Conservation (phyloP, 768 basidiomycete species). For the Phlebiopsis flavidoalba region DNA sequence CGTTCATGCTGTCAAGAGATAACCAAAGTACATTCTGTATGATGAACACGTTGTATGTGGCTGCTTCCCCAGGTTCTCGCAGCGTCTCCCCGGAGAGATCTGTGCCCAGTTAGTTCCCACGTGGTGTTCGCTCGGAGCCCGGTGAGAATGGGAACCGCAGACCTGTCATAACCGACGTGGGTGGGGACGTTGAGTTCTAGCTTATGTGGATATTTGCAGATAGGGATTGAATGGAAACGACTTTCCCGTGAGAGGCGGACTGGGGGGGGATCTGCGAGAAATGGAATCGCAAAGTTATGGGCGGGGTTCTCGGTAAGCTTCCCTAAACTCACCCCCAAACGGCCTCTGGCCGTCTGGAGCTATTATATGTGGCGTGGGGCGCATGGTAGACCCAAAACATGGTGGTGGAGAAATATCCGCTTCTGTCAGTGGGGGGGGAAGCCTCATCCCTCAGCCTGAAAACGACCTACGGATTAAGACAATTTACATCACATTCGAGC, state of each 20-base stretch:
- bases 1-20: not conserved
- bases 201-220: not conserved
- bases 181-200: not conserved
- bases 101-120: not conserved
- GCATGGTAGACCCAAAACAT: too few relatives aligned
- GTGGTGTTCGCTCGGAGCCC: not conserved
- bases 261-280: not conserved
- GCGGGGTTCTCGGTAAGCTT: not conserved
- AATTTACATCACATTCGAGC: too few relatives aligned
- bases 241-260: not conserved
- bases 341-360: too few relatives aligned
- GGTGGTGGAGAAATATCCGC: too few relatives aligned
- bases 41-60: not conserved
- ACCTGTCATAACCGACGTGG: not conserved
- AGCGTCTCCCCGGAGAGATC: not conserved
- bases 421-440: too few relatives aligned
- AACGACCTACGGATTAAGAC: too few relatives aligned
- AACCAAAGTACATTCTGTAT: not conserved
- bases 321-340: too few relatives aligned
- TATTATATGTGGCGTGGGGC: too few relatives aligned
- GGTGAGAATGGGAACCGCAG: not conserved
- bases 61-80: not conserved
- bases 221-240: not conserved
- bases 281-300: not conserved
- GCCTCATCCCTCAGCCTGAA: too few relatives aligned